Evolutionary conservation across 139 green algal species (phyloP).

Genomic region (Chloropicon primus): DNA sequence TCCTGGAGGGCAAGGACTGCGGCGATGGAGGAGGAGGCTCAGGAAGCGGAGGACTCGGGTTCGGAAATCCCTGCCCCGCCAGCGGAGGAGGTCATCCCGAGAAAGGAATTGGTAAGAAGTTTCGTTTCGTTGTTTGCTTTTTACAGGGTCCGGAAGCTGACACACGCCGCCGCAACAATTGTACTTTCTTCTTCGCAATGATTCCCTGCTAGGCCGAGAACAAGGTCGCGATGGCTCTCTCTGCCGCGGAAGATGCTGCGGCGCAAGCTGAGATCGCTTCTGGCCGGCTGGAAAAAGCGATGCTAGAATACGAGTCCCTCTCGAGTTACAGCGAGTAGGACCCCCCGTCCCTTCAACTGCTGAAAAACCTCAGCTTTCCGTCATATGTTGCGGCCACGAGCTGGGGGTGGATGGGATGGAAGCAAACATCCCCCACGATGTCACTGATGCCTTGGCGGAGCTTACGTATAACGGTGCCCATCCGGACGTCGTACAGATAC

Average conservation of each 20-base stretch:
- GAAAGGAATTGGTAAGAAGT: too few relatives aligned
- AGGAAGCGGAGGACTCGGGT: neutral
- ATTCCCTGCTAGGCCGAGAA: neutral
- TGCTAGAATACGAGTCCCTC: neutral
- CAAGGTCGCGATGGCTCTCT: neutral
- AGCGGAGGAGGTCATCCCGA: too few relatives aligned
- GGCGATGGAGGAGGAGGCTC: neutral
- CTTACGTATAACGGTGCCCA: constrained; percentile 19
- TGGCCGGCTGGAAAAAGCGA: neutral
- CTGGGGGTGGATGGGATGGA: constrained; percentile 37
- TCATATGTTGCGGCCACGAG: constrained; percentile 26
- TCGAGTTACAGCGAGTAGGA: neutral
- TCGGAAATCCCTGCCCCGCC: neutral
- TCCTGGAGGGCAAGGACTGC: neutral
- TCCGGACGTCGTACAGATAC: constrained; percentile 38
- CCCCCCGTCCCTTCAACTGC: too few relatives aligned
- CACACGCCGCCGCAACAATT: too few relatives aligned
- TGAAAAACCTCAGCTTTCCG: constrained; percentile 32
- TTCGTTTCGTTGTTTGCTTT: too few relatives aligned
- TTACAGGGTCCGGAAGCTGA: too few relatives aligned
- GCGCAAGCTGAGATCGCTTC: neutral
- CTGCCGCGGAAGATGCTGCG: neutral
- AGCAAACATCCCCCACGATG: constrained; percentile 33
- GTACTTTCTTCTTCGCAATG: too few relatives aligned
- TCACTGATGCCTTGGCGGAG: constrained; percentile 16